These are phyloP conservation scores for Lecanicillium sp. DNA, from an alignment of 2,329 filamentous ascomycete species.

Conservation along the genomic window DNA sequence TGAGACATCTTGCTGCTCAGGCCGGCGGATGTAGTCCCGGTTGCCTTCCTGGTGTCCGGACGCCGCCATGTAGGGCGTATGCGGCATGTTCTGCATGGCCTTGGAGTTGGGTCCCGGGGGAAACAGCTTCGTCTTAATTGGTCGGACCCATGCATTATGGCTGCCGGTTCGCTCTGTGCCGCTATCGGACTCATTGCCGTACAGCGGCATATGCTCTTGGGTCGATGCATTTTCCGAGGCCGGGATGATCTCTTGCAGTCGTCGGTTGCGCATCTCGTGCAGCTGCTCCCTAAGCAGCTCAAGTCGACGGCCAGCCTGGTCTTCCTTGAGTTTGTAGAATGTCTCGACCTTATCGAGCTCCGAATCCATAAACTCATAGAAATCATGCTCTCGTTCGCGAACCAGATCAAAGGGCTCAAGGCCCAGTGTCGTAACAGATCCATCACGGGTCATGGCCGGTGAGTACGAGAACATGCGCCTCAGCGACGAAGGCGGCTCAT, in stretches of 20 bases:
- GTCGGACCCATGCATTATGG: constrained; percentile 40
- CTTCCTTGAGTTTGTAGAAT: constrained; percentile 85
- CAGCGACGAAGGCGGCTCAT: constrained; percentile 26
- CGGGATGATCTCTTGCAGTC: constrained; percentile 55
- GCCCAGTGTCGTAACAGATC: constrained; percentile 28
- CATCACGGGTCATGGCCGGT: constrained; percentile 18
- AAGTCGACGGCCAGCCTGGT: constrained; percentile 71
- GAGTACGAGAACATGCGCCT: constrained; percentile 32
- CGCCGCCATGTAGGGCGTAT: constrained; percentile 38
- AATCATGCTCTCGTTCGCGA: constrained; percentile 71
- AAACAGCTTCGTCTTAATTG: constrained; percentile 49
- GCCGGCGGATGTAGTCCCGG: constrained; percentile 47
- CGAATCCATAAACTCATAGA: constrained; percentile 75
- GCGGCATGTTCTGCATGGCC: constrained; percentile 48
- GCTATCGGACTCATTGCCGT: constrained; percentile 20
- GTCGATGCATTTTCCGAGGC: background rate
- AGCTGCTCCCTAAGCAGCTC: constrained; percentile 71
- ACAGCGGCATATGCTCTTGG: constrained; percentile 30
- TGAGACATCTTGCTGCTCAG: constrained; percentile 53
- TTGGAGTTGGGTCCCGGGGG: constrained; percentile 56
- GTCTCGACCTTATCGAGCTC: constrained; percentile 87
- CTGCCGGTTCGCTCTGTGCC: constrained; percentile 15
- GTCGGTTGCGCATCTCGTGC: constrained; percentile 84
- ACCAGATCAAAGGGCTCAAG: constrained; percentile 52
- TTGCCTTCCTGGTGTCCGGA: constrained; percentile 25